phyloP scores from a whole-genome alignment of 2,329 filamentous ascomycete species.

The Grosmannia penicillata region DNA sequence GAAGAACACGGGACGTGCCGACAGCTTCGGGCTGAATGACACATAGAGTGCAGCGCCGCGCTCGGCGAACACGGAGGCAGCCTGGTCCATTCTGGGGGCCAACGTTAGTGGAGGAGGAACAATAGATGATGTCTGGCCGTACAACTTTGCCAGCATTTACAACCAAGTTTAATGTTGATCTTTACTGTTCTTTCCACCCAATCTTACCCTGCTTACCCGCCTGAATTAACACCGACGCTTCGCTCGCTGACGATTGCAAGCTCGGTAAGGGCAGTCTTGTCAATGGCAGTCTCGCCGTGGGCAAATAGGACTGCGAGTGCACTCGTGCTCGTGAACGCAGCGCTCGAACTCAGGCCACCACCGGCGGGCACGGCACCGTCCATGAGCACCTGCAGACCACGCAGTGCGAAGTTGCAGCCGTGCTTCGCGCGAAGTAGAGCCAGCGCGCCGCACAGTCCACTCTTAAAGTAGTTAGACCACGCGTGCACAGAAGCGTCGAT shows the following conservation, averaged over 20 bases:
- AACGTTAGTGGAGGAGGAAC: neutral
- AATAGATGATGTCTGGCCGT: too few relatives aligned
- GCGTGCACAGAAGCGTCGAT: slow-evolving; percentile 79
- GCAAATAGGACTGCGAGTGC: slow-evolving; percentile 78
- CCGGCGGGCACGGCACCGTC: slow-evolving; percentile 87
- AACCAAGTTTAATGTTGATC: neutral
- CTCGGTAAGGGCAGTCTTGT: slow-evolving; percentile 86
- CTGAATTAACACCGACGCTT: slow-evolving; percentile 88
- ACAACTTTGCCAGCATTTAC: too few relatives aligned
- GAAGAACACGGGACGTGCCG: slow-evolving; percentile 65
- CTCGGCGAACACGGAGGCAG: slow-evolving; percentile 85
- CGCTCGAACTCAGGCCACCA: slow-evolving; percentile 84
- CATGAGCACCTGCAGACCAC: slow-evolving; percentile 75
- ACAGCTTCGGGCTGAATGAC: slow-evolving; percentile 68
- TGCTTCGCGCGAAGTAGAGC: slow-evolving; percentile 59
- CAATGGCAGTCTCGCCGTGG: slow-evolving; percentile 62
- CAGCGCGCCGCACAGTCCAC: slow-evolving; percentile 69
- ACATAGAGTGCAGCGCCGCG: slow-evolving; percentile 80
- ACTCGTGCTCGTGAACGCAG: slow-evolving; percentile 82
- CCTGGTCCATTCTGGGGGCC: slow-evolving; percentile 76
- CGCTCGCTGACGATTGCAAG: slow-evolving; percentile 90
- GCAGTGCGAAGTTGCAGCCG: slow-evolving; percentile 43
- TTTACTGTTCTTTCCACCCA: too few relatives aligned
- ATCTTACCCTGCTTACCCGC: slow-evolving; percentile 62
- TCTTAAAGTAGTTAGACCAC: slow-evolving; percentile 99